phyloP scores from a whole-genome alignment of 331 rosid species.

The Pyracantha coccinea region DNA sequence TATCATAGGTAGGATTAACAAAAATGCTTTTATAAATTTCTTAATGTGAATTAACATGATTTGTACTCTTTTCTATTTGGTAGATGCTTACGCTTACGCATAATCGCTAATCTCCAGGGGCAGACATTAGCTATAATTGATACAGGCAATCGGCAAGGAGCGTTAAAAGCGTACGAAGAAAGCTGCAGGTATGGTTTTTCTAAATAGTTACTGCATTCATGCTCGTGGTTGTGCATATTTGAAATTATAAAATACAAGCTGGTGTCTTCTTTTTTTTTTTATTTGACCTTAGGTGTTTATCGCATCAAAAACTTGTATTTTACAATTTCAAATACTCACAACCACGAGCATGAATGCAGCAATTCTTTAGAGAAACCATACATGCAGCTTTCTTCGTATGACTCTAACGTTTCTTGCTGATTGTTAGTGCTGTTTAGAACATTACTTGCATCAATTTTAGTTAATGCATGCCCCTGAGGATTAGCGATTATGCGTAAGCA shows the following conservation, averaged over 20 bases:
- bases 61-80: background rate
- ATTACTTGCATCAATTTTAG: constrained; percentile 57
- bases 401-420: constrained; percentile 46
- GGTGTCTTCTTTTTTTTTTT: too few relatives aligned
- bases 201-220: background rate
- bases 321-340: background rate
- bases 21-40: background rate
- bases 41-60: background rate
- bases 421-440: constrained; percentile 61
- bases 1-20: background rate
- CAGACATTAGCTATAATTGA: constrained; percentile 59
- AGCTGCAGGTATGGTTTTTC: constrained; percentile 53
- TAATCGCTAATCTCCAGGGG: constrained; percentile 43
- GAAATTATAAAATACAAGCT: background rate
- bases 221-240: background rate
- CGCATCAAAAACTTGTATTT: background rate
- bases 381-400: constrained; percentile 74
- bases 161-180: constrained; percentile 51
- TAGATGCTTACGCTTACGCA: constrained; percentile 10
- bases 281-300: too few relatives aligned
- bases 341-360: too few relatives aligned
- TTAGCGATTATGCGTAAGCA: constrained; percentile 12
- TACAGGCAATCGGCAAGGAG: constrained; percentile 54
- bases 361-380: constrained; percentile 13
- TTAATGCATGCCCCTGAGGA: constrained; percentile 63